A percentile compares a stretch with the other conserved stretches of the same genome.
These are phyloP conservation scores for Emergomyces orientalis DNA, from an alignment of 2,329 filamentous ascomycete genomes.

Conservation along the genomic window DNA sequence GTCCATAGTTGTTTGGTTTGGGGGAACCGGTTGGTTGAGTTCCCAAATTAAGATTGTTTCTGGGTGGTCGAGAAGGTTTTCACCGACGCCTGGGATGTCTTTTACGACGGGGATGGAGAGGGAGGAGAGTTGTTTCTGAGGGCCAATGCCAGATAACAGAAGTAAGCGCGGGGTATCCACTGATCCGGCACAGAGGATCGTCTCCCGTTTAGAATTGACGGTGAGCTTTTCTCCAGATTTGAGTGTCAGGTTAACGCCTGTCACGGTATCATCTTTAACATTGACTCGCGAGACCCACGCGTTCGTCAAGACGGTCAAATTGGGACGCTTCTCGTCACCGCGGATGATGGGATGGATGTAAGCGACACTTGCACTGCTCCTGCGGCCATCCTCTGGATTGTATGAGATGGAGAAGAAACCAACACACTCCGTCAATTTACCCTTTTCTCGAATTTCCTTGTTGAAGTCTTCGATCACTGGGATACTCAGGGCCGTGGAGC, in stretches of 20 bases:
- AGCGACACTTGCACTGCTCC: slow-evolving; percentile 78
- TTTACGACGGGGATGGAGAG: slow-evolving; percentile 50
- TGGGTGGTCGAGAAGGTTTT: slow-evolving; percentile 57
- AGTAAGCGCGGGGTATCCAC: slow-evolving; percentile 68
- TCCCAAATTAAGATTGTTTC: slow-evolving; percentile 65
- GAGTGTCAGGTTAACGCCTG: slow-evolving; percentile 62
- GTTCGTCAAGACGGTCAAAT: slow-evolving; percentile 77
- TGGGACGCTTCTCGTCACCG: slow-evolving; percentile 71
- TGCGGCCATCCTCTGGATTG: slow-evolving; percentile 76
- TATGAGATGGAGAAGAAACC: slow-evolving; percentile 89
- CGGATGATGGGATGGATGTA: slow-evolving; percentile 88
- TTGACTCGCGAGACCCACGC: slow-evolving; percentile 80
- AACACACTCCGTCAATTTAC: slow-evolving; percentile 63
- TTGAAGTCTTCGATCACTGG: slow-evolving; percentile 82
- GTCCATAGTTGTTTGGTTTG: slow-evolving; percentile 81
- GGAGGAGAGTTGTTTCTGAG: slow-evolving; percentile 42
- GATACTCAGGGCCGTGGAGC: slow-evolving; percentile 67
- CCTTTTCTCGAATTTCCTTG: slow-evolving; percentile 64
- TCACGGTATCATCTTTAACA: slow-evolving; percentile 58
- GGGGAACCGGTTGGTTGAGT: slow-evolving; percentile 66
- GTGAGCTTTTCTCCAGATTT: slow-evolving; percentile 48
- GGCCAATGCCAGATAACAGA: slow-evolving; percentile 46
- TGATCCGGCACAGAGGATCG: slow-evolving; percentile 68
- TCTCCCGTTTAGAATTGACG: slow-evolving; percentile 59
- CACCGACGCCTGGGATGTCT: slow-evolving; percentile 53